These are phyloP conservation scores for Yamagishiella unicocca DNA, from an alignment of 139 green algal species.

Conservation along the genomic window DNA sequence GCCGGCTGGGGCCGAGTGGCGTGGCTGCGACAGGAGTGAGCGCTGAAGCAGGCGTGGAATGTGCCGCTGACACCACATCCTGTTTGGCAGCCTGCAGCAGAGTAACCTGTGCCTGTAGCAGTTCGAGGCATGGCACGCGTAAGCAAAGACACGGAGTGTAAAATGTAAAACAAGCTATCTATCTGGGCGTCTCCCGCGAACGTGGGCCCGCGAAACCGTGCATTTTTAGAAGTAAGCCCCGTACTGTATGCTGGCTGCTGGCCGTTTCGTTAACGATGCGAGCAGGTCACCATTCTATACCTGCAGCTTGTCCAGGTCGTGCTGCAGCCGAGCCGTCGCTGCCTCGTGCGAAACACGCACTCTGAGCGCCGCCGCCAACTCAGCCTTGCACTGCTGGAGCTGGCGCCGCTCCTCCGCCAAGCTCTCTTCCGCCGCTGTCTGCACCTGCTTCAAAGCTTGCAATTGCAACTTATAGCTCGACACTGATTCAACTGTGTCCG, in stretches of 20 bases:
- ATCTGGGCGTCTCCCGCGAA: no score
- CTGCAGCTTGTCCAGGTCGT: conserved; percentile 35
- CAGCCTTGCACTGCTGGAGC: conserved; percentile 29
- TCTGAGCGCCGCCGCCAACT: not conserved
- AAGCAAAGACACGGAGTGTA: no score
- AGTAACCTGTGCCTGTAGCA: conserved; percentile 31
- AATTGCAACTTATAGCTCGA: no score
- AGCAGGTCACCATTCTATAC: not conserved
- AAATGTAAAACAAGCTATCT: no score
- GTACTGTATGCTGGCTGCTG: no score
- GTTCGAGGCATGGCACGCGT: no score
- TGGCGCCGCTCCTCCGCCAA: not conserved
- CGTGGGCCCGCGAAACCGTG: no score
- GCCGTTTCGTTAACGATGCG: no score
- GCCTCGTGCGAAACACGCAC: not conserved
- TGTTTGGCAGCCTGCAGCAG: not conserved
- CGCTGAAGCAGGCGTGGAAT: not conserved
- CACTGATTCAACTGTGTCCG: no score
- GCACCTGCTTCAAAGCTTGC: not conserved
- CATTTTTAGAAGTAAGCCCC: no score
- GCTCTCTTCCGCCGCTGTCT: not conserved
- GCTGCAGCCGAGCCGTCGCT: not conserved
- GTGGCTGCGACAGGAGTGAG: not conserved
- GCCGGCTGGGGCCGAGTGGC: not conserved
- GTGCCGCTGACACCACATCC: not conserved